These are phyloP conservation scores for Hysterangium stoloniferum DNA, from an alignment of 768 basidiomycete genomes.

Conservation along the genomic window DNA sequence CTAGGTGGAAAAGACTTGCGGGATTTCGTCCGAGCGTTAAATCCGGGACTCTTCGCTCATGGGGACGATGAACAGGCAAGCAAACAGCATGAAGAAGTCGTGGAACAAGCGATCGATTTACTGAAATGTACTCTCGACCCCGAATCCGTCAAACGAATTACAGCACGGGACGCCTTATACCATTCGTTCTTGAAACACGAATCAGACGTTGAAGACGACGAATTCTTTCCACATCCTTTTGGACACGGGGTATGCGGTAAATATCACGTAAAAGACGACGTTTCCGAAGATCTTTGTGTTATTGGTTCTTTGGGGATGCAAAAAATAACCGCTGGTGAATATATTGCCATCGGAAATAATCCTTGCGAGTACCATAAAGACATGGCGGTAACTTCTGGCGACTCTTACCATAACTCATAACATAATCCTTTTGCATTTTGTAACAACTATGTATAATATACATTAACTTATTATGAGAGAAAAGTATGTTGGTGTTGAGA, in stretches of 20 bases:
- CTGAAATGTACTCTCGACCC: conserved; percentile 67
- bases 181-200: conserved; percentile 65
- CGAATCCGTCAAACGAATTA: conserved; percentile 69
- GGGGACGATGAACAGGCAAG: conserved; percentile 18
- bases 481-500: too few relatives aligned
- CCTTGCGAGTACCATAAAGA: conserved; percentile 21
- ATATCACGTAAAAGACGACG: conserved; percentile 53
- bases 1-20: conserved; percentile 61
- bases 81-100: conserved; percentile 40
- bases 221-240: conserved; percentile 59
- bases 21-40: conserved; percentile 68
- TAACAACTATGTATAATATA: too few relatives aligned
- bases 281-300: conserved; percentile 47
- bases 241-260: conserved; percentile 60
- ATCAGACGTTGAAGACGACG: conserved; percentile 44
- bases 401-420: too few relatives aligned
- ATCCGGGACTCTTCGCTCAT: conserved; percentile 45
- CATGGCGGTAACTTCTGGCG: too few relatives aligned
- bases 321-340: conserved; percentile 17
- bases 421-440: too few relatives aligned
- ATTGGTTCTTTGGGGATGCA: conserved; percentile 15
- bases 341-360: conserved; percentile 18
- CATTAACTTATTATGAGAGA: too few relatives aligned
- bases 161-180: conserved; percentile 65
- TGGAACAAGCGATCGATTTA: conserved; percentile 67